Evolutionary conservation across 257 asterid genomes (phyloP), one percentile per base, ranked within the genome.

Genomic region (Solanum rostratum): DNA sequence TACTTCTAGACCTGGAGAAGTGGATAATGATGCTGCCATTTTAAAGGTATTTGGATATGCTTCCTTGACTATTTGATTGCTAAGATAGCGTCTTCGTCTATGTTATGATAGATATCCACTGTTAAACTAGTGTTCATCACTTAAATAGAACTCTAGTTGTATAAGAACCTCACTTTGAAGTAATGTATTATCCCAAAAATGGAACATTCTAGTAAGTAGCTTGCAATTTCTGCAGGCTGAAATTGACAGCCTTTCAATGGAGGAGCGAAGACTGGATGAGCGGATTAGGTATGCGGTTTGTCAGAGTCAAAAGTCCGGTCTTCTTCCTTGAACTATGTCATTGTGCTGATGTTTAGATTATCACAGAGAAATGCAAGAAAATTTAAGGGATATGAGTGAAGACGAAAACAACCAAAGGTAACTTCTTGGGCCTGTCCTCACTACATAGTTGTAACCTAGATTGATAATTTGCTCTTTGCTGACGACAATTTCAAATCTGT

Each of bases 281-380:
- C 93, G 88, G 53, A 93, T 92, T 80, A 93, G 98, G 99, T 95
- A 30, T 79, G 78, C 70, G 52, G 46, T 85, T 80, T 82, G 19
- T 88, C 69, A 65, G 83, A 59, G 86, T 83, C 53, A 80, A 85
- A 85, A 54, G 80, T 73, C 49, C 52, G 15, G 71, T 89, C 80
- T 80, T 81, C 84, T 74, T 53, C 65, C 80, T 41, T 84, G 83
- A 60, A 49, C 55, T 71, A 46, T 43, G 62, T 74, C 24, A 18
- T 79, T 86, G 27, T 90, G 66, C 89, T 89, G 83, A 91, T 87
- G 69, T 88, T 86, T 53, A 14, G 68, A 84, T 53, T 83, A 79
- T 89, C 86, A 84, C 93, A 96, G 99, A 89, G 94, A 92, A 88
- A 93, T 93, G 97, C 99, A 93, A 85, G 97, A 92, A 84, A 92